phyloP scores from a whole-genome alignment of 306 rosid genomes.

The Pterocarpus santalinus region DNA sequence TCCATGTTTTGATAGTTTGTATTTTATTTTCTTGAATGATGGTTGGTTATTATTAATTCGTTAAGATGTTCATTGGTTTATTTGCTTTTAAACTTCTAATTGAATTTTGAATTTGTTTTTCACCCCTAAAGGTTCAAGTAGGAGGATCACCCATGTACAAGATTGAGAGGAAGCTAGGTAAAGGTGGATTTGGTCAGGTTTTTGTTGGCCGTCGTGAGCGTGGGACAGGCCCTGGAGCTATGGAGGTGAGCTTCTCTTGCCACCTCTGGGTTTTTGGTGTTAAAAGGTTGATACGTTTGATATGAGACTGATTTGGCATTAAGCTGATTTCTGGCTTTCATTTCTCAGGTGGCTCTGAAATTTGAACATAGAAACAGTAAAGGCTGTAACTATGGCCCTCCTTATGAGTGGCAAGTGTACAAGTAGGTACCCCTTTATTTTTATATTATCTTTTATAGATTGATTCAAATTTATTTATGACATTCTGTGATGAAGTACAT shows the following conservation, averaged over 20 bases:
- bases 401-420: constrained; percentile 99
- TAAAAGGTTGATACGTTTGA: background rate
- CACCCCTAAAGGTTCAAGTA: constrained; percentile 75
- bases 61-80: background rate
- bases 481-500: background rate
- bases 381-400: constrained; percentile 99
- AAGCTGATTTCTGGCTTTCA: constrained; percentile 33
- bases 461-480: background rate
- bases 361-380: constrained; percentile 98
- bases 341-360: constrained; percentile 90
- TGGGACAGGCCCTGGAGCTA: constrained; percentile 71
- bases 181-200: constrained; percentile 99
- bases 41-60: background rate
- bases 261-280: background rate
- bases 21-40: background rate
- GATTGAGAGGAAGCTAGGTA: constrained; percentile 91
- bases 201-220: constrained; percentile 97
- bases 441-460: background rate
- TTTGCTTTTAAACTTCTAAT: background rate
- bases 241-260: constrained; percentile 60
- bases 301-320: constrained; percentile 10
- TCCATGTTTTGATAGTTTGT: background rate
- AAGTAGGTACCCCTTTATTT: constrained; percentile 61
- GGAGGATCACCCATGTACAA: constrained; percentile 93
- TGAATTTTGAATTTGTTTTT: background rate